A percentile compares a stretch with the other conserved stretches of the same genome.
Conservation (phyloP, 2,329 filamentous ascomycete species). For the Colletotrichum paranaense region DNA sequence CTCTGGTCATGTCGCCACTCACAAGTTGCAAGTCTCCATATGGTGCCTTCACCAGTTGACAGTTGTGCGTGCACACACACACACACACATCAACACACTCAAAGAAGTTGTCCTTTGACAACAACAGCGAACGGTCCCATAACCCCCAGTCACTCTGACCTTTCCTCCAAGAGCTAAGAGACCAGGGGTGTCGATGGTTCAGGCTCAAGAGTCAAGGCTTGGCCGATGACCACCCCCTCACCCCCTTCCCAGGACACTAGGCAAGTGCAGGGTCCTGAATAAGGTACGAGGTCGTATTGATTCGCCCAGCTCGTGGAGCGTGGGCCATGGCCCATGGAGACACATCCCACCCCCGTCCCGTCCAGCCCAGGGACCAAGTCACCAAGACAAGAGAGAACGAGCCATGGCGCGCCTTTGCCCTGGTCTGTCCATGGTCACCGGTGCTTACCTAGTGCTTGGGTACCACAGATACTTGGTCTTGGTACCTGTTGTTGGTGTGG, state of each 20-base stretch:
- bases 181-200: conserved; percentile 20
- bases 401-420: background rate
- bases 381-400: background rate
- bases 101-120: background rate
- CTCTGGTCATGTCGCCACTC: conserved; percentile 14
- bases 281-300: conserved; percentile 36
- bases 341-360: conserved; percentile 19
- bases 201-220: conserved; percentile 21
- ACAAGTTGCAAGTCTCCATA: background rate
- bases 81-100: no score
- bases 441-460: background rate
- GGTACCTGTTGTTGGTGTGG: background rate
- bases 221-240: conserved; percentile 23
- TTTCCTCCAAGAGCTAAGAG: conserved; percentile 12
- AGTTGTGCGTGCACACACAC: background rate
- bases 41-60: background rate
- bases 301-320: conserved; percentile 19
- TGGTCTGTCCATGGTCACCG: background rate
- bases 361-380: background rate
- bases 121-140: background rate
- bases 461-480: background rate
- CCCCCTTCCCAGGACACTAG: conserved; percentile 4
- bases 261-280: conserved; percentile 32
- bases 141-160: conserved; percentile 10
- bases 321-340: background rate